These are phyloP conservation scores for Yarrowia alimentaria DNA, from an alignment of 805 yeast genomes.

Conservation along the genomic window DNA sequence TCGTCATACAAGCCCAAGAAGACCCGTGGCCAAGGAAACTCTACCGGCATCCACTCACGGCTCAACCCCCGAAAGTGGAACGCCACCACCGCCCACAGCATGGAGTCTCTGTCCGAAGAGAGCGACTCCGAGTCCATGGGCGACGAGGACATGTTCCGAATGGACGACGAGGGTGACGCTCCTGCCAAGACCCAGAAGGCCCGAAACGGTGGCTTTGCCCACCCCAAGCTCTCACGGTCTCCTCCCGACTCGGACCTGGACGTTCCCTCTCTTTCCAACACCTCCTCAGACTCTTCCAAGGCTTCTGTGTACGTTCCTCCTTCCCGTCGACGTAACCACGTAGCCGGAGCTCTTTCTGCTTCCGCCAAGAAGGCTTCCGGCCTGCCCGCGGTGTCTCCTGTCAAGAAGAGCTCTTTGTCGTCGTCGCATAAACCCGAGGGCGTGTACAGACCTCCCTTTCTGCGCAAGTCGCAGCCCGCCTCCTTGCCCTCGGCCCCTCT, in stretches of 20 bases:
- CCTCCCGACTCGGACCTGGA: slow-evolving; percentile 15
- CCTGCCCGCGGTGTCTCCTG: slow-evolving; percentile 6
- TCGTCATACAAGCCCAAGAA: slow-evolving; percentile 12
- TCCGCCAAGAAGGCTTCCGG: slow-evolving; percentile 28
- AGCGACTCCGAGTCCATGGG: slow-evolving; percentile 21
- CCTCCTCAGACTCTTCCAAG: slow-evolving; percentile 26
- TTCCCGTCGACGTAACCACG: slow-evolving; percentile 27
- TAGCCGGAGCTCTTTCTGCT: slow-evolving; percentile 32
- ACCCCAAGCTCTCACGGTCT: slow-evolving; percentile 16
- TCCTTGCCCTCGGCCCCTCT: slow-evolving; percentile 16
- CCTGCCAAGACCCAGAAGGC: neutral
- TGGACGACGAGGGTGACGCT: slow-evolving; percentile 16
- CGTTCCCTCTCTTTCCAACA: slow-evolving; percentile 25
- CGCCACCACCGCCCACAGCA: slow-evolving; percentile 12
- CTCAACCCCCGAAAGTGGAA: slow-evolving; percentile 15
- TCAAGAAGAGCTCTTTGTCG: slow-evolving; percentile 5
- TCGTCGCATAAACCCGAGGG: slow-evolving; percentile 21
- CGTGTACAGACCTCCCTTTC: slow-evolving; percentile 18
- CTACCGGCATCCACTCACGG: slow-evolving; percentile 4
- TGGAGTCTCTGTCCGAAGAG: slow-evolving; percentile 20
- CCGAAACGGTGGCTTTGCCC: neutral
- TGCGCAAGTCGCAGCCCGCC: slow-evolving; percentile 20
- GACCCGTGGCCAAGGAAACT: neutral
- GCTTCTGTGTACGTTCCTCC: slow-evolving; percentile 26
- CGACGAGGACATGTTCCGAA: slow-evolving; percentile 24